phyloP scores from a whole-genome alignment of 2,329 filamentous ascomycete genomes.

The Ceratocystis variospora region DNA sequence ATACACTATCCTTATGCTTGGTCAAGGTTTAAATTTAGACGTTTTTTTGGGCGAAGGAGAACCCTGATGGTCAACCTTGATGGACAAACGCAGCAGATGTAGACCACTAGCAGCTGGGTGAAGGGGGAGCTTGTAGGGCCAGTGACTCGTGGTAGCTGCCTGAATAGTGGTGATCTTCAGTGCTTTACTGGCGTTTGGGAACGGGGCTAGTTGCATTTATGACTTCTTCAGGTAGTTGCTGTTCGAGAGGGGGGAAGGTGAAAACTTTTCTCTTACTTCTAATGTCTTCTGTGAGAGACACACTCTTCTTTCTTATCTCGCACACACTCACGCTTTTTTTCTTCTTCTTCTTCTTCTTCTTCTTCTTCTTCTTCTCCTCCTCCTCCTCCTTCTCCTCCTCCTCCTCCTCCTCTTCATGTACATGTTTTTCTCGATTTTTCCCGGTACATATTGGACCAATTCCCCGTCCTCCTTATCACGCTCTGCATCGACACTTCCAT shows the following conservation, averaged over 20 bases:
- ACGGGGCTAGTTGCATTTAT: neutral
- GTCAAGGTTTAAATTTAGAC: neutral
- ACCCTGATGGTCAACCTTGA: slow-evolving; percentile 20
- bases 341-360: neutral
- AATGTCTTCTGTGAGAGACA: neutral
- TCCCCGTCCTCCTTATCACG: neutral
- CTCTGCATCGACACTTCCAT: neutral
- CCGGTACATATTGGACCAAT: neutral
- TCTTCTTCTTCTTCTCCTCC: neutral
- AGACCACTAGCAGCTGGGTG: neutral
- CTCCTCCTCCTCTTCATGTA: neutral
- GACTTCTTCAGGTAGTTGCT: neutral
- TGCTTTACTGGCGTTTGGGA: neutral
- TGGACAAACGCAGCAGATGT: slow-evolving; percentile 12
- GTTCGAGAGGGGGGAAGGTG: neutral
- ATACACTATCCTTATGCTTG: neutral
- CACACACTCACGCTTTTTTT: neutral
- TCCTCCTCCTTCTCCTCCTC: neutral
- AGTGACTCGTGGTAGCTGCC: neutral
- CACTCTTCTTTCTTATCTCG: neutral
- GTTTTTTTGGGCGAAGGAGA: neutral
- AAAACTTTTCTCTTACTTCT: slow-evolving; percentile 6
- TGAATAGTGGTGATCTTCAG: neutral
- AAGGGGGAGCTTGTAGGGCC: neutral
- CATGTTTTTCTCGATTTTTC: neutral